Evolutionary conservation across 306 rosid genomes (phyloP), one percentile per base, ranked within the genome.

Genomic region (Rosa multiflora): DNA sequence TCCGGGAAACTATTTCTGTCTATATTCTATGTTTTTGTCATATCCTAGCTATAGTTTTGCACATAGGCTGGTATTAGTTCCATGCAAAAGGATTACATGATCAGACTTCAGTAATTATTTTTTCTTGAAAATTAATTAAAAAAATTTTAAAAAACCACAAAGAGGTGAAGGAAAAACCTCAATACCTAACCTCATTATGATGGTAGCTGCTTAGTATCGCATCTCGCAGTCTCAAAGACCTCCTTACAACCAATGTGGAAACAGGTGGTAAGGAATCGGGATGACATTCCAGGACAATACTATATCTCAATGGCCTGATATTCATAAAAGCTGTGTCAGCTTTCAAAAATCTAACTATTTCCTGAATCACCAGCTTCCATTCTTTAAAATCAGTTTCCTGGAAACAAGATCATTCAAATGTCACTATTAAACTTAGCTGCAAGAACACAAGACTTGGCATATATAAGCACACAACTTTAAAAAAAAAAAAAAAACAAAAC

Each of bases 281-380:
- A 83, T 88, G 90, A 83, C 96, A 84, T 78, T 95, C 99, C 86
- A 92, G 85, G 32, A 88, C 91, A 73, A 91, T 46, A 86, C 93
- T 95, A 82, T 91, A 95, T 74, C 99, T 88, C 84, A 93, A 84
- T 52, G 99, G 98, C 87, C 98, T 92, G 85, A 91, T 72, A 81
- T 92, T 92, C 94, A 90, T 86, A 83, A 91, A 92, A 76, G 84
- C 81, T 18, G 97, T 78, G 79, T 95, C 97, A 77, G 86, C 92
- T 83, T 91, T 95, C 85, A 91, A 86, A 83, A 95, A 95, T 84
- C 90, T 88, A 87, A 85, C 87, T 73, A 89, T 85, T 89, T 95
- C 99, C 82, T 91, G 93, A 84, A 92, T 87, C 86, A 92, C 99
- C 88, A 88, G 83, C 90, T 91, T 95, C 98, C 98, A 95, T 81